Evolutionary conservation across 306 rosid genomes (phyloP), one percentile per base, ranked within the genome.

Genomic region (Echinosophora koreensis): DNA sequence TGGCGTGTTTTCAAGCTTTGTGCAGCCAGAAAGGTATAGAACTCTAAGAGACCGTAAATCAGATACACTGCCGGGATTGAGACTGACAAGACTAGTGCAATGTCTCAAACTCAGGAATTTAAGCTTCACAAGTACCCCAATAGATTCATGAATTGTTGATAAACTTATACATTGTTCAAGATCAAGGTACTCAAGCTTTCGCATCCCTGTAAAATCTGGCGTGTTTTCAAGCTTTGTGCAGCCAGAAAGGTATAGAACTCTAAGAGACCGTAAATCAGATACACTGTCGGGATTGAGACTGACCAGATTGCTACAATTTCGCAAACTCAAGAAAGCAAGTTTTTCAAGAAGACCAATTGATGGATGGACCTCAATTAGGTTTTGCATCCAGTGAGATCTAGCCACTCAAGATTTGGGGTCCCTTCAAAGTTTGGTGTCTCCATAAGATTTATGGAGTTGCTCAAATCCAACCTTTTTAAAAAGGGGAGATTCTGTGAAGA

Each of bases 61-160:
- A 35, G 8, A 16, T 3, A 0, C 8, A 71, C 14, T 3, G 22
- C 22, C n/a, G n/a, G n/a, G n/a, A n/a, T n/a, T n/a, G n/a, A n/a
- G n/a, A n/a, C 34, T 56, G 1, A 16, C 14, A 55, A 77, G 67
- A 42, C 41, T 41, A 11, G 6, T 5, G 59, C 81, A 66, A 47
- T 68, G n/a, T 41, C 67, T 77, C 42, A 66, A 77, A 66, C 68
- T 77, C 81, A 77, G 42, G 13, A 47, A 74, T 6, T 4, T 61
- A 0, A 73, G 49, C 3, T 10, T 10, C 12, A 4, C 6, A 27
- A 13, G 66, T 56, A 0, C 9, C n/a, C 66, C 77, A 14, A 72
- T 14, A 38, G 77, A 72, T 55, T 39, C 3, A 39, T 72, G 15
- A 41, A 72, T 30, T 5, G 2, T 41, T 2, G 55, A 22, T 72